Percentiles rank a stretch among this genome's conserved stretches.
These are phyloP conservation scores for Pittosporum tobira DNA, from an alignment of 129 eudicot species.

Conservation along the genomic window DNA sequence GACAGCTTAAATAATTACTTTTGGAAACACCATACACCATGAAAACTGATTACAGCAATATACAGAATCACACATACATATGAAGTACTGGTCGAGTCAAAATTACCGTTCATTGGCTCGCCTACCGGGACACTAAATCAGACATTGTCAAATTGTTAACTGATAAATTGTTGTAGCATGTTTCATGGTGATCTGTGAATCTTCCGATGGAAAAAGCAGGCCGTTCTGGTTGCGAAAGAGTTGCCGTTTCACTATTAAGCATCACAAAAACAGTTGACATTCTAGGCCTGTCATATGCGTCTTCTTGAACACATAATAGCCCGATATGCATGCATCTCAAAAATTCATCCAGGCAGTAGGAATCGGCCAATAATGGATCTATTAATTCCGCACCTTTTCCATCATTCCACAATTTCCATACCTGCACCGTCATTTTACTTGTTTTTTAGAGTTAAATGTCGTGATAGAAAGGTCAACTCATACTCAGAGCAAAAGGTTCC, in stretches of 20 bases:
- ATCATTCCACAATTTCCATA: constrained; percentile 20
- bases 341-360: not conserved
- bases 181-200: not conserved
- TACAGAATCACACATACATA: too few relatives aligned
- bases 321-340: not conserved
- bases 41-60: too few relatives aligned
- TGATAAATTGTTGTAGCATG: not conserved
- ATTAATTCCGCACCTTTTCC: constrained; percentile 8
- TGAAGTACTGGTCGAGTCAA: too few relatives aligned
- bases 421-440: constrained; percentile 11
- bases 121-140: not conserved
- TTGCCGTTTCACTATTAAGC: not conserved
- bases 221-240: not conserved
- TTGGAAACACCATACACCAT: too few relatives aligned
- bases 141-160: constrained; percentile 2
- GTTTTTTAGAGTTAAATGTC: not conserved
- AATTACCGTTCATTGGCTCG: not conserved
- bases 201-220: not conserved
- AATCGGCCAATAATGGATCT: constrained; percentile 10
- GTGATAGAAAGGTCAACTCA: too few relatives aligned
- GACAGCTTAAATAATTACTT: too few relatives aligned
- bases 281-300: not conserved
- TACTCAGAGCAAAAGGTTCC: too few relatives aligned
- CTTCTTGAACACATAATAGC: not conserved
- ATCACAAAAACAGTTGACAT: not conserved